Evolutionary conservation across 140 eudicot species (phyloP).

Genomic region (Cichorium intybus): DNA sequence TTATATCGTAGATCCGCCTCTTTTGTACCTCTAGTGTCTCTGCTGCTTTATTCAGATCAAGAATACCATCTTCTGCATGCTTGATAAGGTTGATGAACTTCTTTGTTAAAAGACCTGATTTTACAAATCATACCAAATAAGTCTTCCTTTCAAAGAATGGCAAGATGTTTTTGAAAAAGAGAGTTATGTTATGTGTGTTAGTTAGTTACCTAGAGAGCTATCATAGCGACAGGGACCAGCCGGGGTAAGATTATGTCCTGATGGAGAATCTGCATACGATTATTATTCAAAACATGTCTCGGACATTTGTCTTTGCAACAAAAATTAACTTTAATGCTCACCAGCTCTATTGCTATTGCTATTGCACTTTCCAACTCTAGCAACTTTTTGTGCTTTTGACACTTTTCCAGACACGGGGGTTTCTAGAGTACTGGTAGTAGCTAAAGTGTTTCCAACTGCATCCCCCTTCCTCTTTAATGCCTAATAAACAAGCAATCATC

Average conservation of each 20-base stretch:
- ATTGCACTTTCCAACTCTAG: constrained; percentile 60
- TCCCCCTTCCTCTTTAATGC: constrained; percentile 65
- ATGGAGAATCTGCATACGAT: constrained; percentile 75
- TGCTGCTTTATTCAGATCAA: constrained; percentile 86
- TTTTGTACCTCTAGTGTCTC: constrained; percentile 92
- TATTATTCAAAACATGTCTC: constrained; percentile 1
- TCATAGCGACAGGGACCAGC: constrained; percentile 96
- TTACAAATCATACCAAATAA: constrained; percentile 12
- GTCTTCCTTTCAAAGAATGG: too few relatives aligned
- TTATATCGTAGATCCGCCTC: constrained; percentile 91
- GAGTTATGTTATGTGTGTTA: too few relatives aligned
- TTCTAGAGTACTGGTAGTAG: constrained; percentile 40
- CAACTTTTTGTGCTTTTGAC: constrained; percentile 54
- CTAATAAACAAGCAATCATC: constrained; percentile 21
- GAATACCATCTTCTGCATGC: constrained; percentile 86
- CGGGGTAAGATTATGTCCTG: constrained; percentile 79
- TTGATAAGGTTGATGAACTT: constrained; percentile 80
- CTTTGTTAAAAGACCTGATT: constrained; percentile 77
- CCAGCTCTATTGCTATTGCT: constrained; percentile 61
- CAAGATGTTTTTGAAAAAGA: too few relatives aligned
- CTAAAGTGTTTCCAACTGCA: constrained; percentile 40
- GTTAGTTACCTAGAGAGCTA: constrained; percentile 79
- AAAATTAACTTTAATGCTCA: constrained; percentile 25
- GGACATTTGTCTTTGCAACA: not conserved
- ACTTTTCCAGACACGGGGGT: constrained; percentile 62